Evolutionary conservation across 2,329 filamentous ascomycete genomes (phyloP).

Genomic region (Ophiocordyceps sinensis): DNA sequence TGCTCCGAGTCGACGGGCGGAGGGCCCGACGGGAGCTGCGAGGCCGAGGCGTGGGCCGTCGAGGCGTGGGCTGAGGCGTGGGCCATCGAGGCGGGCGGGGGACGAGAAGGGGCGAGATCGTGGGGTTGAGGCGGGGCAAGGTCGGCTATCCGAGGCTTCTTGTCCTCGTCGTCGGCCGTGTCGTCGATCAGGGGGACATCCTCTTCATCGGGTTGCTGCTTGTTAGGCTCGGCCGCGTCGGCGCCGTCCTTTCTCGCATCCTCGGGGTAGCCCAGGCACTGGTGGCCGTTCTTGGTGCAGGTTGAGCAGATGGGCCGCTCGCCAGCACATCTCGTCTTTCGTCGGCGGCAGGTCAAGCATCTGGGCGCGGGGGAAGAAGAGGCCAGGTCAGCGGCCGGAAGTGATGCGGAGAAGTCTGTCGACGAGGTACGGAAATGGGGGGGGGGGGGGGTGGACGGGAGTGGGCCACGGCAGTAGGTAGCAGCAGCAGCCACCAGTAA

Average conservation of each 20-base stretch:
- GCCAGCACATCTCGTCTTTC: constrained; percentile 63
- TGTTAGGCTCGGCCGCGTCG: constrained; percentile 8
- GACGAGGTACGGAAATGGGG: no score
- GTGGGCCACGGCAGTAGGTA: constrained; percentile 17
- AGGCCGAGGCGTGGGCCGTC: not conserved
- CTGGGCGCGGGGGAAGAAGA: constrained; percentile 19
- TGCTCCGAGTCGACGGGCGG: constrained; percentile 11
- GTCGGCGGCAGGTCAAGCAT: constrained; percentile 59
- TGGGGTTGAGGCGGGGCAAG: not conserved
- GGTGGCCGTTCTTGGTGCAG: constrained; percentile 56
- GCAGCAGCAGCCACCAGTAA: no score
- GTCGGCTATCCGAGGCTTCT: not conserved
- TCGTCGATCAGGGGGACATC: constrained; percentile 1
- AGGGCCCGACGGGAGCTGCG: not conserved
- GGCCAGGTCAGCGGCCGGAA: not conserved
- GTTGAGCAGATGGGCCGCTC: constrained; percentile 60
- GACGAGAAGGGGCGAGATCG: not conserved
- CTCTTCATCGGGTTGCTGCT: constrained; percentile 8
- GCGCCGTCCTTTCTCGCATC: constrained; percentile 27
- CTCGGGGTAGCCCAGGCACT: constrained; percentile 53
- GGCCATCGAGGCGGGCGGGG: not conserved
- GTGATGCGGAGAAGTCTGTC: not conserved
- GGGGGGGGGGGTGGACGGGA: not conserved
- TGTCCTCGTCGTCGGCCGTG: not conserved
- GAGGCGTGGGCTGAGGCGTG: not conserved